These are phyloP conservation scores for Salix viminalis DNA, from an alignment of 345 rosid species.

Conservation along the genomic window DNA sequence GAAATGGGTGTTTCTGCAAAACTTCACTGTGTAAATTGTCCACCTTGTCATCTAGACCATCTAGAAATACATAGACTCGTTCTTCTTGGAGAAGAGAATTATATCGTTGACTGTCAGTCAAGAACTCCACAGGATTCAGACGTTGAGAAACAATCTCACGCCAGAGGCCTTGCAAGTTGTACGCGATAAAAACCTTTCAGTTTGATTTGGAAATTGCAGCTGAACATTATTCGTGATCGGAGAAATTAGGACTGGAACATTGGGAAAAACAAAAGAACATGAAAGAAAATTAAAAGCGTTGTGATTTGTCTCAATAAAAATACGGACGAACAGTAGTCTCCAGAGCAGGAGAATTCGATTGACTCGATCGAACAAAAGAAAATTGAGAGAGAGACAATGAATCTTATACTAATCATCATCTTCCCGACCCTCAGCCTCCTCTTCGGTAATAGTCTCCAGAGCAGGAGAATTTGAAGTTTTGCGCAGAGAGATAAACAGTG, in stretches of 20 bases:
- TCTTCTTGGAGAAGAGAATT: too few species aligned
- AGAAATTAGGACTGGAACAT: background rate
- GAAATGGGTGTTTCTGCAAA: too few species aligned
- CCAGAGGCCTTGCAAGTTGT: too few species aligned
- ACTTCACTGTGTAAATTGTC: too few species aligned
- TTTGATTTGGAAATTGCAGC: background rate
- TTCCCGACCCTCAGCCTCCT: conserved; percentile 26
- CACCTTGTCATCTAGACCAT: too few species aligned
- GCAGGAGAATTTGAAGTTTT: conserved; percentile 24
- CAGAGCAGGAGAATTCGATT: background rate
- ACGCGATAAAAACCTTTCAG: too few species aligned
- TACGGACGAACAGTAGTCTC: background rate
- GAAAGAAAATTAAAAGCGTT: background rate
- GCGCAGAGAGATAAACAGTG: conserved; percentile 25
- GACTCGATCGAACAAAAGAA: background rate
- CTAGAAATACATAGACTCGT: too few species aligned
- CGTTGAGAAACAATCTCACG: too few species aligned
- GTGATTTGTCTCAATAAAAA: too few species aligned
- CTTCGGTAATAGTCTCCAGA: conserved; percentile 50
- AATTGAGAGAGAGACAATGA: background rate
- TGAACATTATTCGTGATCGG: background rate
- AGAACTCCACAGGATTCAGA: too few species aligned
- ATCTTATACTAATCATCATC: background rate
- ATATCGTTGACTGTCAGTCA: too few species aligned
- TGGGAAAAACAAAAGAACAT: background rate